Conservation (phyloP, 1,139 yeast genomes). For the Diutina sp. region DNA sequence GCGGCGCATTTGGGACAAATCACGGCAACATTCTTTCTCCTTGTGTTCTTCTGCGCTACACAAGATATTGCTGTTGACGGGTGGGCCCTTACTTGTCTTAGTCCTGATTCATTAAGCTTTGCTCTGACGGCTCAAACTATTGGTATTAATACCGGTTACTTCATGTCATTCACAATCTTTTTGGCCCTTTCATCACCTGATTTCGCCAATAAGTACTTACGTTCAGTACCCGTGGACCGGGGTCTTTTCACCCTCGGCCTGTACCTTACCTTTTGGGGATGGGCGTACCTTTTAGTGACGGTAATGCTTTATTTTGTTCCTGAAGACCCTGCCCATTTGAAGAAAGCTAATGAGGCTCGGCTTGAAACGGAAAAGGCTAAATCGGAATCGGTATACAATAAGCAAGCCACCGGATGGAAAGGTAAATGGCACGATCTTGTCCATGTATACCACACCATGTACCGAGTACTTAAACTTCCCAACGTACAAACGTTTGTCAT, state of each 20-base stretch:
- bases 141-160: slow-evolving; percentile 89
- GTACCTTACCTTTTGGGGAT: slow-evolving; percentile 71
- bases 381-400: slow-evolving; percentile 10
- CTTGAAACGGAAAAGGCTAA: slow-evolving; percentile 15
- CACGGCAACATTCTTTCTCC: slow-evolving; percentile 52
- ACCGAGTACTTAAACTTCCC: background rate
- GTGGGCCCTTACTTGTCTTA: slow-evolving; percentile 87
- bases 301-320: slow-evolving; percentile 44
- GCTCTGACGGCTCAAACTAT: slow-evolving; percentile 97
- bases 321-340: slow-evolving; percentile 51
- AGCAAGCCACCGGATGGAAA: slow-evolving; percentile 2
- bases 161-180: slow-evolving; percentile 80
- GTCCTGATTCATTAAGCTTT: slow-evolving; percentile 70
- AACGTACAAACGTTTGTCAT: slow-evolving; percentile 40
- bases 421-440: slow-evolving; percentile 15
- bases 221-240: slow-evolving; percentile 42
- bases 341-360: slow-evolving; percentile 24
- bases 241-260: slow-evolving; percentile 67
- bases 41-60: slow-evolving; percentile 88
- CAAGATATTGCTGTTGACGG: slow-evolving; percentile 99
- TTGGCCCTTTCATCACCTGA: slow-evolving; percentile 86
- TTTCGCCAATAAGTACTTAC: slow-evolving; percentile 75
- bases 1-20: slow-evolving; percentile 39
- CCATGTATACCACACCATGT: slow-evolving; percentile 62
- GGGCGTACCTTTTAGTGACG: slow-evolving; percentile 59